Base-by-base conservation (phyloP, 1,284 basidiomycete genomes). In the Trichosporon faecale region DNA sequence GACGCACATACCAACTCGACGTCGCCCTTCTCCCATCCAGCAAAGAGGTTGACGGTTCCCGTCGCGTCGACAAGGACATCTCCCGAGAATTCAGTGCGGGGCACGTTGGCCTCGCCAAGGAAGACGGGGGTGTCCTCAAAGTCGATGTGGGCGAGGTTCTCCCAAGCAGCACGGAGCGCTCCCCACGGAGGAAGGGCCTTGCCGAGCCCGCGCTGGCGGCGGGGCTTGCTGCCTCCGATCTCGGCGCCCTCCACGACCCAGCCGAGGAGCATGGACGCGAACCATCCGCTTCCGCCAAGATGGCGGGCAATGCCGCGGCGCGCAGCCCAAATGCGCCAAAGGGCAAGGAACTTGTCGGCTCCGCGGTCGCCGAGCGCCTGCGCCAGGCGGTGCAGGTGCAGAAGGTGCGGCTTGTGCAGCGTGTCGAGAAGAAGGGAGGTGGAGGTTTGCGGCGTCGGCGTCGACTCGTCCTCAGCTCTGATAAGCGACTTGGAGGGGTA, bases 281-380 rank as follows among this genome's bases (percentile, higher is more conserved):
- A 92, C 55, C 86, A 84, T 0, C 91, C 92, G 46, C 86, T 85
- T 1, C 91, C 85, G 73, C 89, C 90, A 69, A 88, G 78, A 79
- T 46, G 82, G 75, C 74, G 69, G 31, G 77, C 72, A 74, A 93
- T 93, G 0, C 93, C 94, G 23, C 95, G 88, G 79, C 95, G 92
- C 68, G 91, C 90, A 1, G 93, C 92, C 96, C 95, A 98, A 21
- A 96, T 88, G 23, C 93, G 88, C 68, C 98, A 88, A 11, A 98
- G 85, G 0, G 91, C 86, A 21, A 94, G 84, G 7, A 93, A 93
- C 71, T 95, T 91, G 55, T 77, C 78, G 16, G 78, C 74, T 1
- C 70, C 73, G 1, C 85, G 82, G 78, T 93, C 94, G 0, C 89
- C 87, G 4, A 88, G 86, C 14, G 86, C 83, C 72, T 90, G 86